Evolutionary conservation across 768 basidiomycete species (phyloP), one percentile per base, ranked within the genome.

Genomic region (Agaricus bisporus): DNA sequence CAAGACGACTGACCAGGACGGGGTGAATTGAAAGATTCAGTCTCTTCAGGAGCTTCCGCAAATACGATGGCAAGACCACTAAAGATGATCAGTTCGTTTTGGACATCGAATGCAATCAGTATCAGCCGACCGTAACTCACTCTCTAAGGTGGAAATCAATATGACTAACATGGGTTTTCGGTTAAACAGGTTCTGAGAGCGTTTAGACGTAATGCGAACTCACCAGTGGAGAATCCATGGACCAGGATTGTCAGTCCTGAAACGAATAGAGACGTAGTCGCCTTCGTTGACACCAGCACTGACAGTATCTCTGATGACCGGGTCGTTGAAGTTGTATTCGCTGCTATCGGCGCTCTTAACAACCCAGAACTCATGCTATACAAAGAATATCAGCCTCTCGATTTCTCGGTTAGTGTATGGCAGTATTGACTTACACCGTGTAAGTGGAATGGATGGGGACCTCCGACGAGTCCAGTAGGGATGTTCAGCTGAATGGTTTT

Each of bases 61-160:
- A 68, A 65, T 12, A 76, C 65, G 5, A 67, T 59, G 2, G 65
- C 71, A 2, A 72, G 57, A 28, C 70, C 72, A 43, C 66, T 68
- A 26, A 47, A 25, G 22, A 26, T 39, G 5, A 18, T 32, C 38
- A 18, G 51, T 32, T 14, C n/a, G 11, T 10, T 7, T 25, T 11
- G 14, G 11, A 20, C 22, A 20, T 14, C 14, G 11, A 1, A 14
- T 44, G 26, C 35, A 15, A 15, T 22, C 15, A 44, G 26, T 44
- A 22, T 32, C 7, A 32, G 32, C 32, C 11, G 26, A 8, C 1
- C 41, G 17, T n/a, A 29, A 58, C 71, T 55, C 58, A 73, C 72
- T 63, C 58, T 15, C 73, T 64, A 9, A 80, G 61, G 66, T 81
- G 80, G 70, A 75, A 80, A 51, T 80, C 79, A 51, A 80, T 80